Conservation (phyloP, 805 yeast genomes). For the Candida gorgasii region DNA sequence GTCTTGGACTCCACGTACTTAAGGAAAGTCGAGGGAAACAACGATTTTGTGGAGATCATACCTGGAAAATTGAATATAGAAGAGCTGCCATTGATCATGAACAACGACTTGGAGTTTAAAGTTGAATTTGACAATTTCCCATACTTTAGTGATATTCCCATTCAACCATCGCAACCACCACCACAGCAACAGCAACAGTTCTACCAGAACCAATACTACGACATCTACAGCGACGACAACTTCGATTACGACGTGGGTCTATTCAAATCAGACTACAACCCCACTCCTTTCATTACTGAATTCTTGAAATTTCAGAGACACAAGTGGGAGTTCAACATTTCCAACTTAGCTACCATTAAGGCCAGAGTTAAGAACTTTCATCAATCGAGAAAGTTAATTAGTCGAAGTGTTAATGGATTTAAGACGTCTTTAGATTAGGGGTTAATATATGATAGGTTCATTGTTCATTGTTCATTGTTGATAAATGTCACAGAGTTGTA, state of each 20-base stretch:
- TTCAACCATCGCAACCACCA: not conserved
- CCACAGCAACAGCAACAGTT: not conserved
- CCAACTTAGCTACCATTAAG: slow-evolving; percentile 11
- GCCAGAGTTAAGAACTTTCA: slow-evolving; percentile 12
- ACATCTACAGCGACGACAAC: not conserved
- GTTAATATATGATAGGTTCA: too few species aligned
- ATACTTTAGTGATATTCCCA: slow-evolving; percentile 11
- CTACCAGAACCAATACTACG: not conserved
- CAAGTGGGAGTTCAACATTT: slow-evolving; percentile 16
- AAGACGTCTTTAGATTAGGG: slow-evolving; percentile 7
- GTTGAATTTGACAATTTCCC: slow-evolving; percentile 20
- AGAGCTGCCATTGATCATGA: slow-evolving; percentile 14
- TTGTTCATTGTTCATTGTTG: too few species aligned
- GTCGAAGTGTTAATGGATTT: slow-evolving; percentile 9
- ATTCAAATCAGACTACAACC: slow-evolving; percentile 12
- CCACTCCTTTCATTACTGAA: slow-evolving; percentile 11
- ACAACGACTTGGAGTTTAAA: slow-evolving; percentile 12
- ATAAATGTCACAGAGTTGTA: too few species aligned
- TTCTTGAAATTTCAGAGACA: slow-evolving; percentile 15
- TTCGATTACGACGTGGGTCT: slow-evolving; percentile 16
- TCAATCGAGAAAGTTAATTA: slow-evolving; percentile 11
- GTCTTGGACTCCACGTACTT: slow-evolving; percentile 25
- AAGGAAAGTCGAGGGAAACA: slow-evolving; percentile 13
- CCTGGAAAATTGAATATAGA: slow-evolving; percentile 18
- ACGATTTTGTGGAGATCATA: slow-evolving; percentile 18